phyloP scores from a whole-genome alignment of 1,284 basidiomycete genomes.

The Leccinum brunneo-olivaceum region DNA sequence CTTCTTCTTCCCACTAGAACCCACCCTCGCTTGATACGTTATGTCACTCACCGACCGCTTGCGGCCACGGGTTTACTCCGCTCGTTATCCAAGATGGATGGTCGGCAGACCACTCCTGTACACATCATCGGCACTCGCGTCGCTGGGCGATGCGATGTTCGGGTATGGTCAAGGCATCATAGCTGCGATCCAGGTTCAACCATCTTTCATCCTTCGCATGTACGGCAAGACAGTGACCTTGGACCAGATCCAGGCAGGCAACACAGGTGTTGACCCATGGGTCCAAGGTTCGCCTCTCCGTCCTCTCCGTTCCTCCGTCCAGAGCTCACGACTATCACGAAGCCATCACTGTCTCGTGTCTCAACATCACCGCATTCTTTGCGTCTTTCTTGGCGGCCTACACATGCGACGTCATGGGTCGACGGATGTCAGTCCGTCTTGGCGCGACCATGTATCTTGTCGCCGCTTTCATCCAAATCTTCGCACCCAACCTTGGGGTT shows the following conservation, averaged over 20 bases:
- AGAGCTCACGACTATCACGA: not conserved
- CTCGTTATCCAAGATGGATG: conserved; percentile 48
- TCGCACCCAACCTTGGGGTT: conserved; percentile 36
- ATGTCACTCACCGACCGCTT: conserved; percentile 27
- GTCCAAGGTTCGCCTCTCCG: conserved; percentile 34
- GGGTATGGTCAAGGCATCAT: conserved; percentile 51
- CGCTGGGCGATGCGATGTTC: conserved; percentile 51
- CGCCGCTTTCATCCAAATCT: conserved; percentile 42
- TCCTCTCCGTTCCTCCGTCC: conserved; percentile 1
- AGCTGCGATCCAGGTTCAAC: conserved; percentile 46
- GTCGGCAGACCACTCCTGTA: conserved; percentile 45
- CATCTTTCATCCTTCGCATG: conserved; percentile 44
- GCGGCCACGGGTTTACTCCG: conserved; percentile 33
- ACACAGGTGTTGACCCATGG: conserved; percentile 42
- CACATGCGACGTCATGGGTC: conserved; percentile 42
- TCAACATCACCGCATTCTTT: conserved; percentile 46
- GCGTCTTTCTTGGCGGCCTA: conserved; percentile 43
- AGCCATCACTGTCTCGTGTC: conserved; percentile 47
- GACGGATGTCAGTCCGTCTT: conserved; percentile 43
- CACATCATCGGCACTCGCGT: conserved; percentile 44
- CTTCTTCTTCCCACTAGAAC: not conserved
- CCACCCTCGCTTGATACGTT: conserved; percentile 13
- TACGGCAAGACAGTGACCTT: conserved; percentile 39
- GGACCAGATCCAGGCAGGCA: conserved; percentile 35
- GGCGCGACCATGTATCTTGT: conserved; percentile 44